These are phyloP conservation scores for Zizania palustris DNA, from an alignment of 202 grass and related monocot species.

Conservation along the genomic window DNA sequence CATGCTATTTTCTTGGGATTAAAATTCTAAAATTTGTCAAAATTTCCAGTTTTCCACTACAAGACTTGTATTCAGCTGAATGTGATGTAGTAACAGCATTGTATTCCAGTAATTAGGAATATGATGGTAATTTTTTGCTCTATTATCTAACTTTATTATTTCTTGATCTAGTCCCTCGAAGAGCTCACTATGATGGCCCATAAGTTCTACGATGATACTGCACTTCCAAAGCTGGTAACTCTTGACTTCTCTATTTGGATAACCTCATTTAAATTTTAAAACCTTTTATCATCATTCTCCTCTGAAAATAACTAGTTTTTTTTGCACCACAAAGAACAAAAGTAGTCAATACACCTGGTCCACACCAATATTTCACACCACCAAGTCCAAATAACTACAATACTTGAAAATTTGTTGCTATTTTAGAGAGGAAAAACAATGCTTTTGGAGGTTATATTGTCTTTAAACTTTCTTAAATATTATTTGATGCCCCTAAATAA, in stretches of 20 bases:
- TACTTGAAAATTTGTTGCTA: not conserved
- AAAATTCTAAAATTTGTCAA: constrained; percentile 5
- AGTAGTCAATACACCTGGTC: not conserved
- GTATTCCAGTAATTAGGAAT: not conserved
- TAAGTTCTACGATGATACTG: constrained; percentile 85
- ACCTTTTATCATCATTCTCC: too few species aligned
- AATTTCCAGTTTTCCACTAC: not conserved
- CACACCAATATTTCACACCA: not conserved
- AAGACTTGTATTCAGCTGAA: not conserved
- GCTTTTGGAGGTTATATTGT: not conserved
- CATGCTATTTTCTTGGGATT: constrained; percentile 41
- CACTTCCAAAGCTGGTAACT: constrained; percentile 93
- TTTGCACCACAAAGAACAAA: not conserved
- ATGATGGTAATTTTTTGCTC: constrained; percentile 7
- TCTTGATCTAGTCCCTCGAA: constrained; percentile 69
- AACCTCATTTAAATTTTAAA: too few species aligned
- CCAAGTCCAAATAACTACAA: not conserved
- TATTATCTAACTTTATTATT: constrained; percentile 43
- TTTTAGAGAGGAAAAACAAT: not conserved
- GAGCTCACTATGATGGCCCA: constrained; percentile 90
- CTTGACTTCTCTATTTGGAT: constrained; percentile 37
- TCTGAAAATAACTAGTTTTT: not conserved
- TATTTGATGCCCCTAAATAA: constrained; percentile 18
- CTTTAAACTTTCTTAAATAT: constrained; percentile 39
- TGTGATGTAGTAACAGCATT: not conserved